Evolutionary conservation across 2,329 filamentous ascomycete species (phyloP).

Genomic region (Fusarium sp.): DNA sequence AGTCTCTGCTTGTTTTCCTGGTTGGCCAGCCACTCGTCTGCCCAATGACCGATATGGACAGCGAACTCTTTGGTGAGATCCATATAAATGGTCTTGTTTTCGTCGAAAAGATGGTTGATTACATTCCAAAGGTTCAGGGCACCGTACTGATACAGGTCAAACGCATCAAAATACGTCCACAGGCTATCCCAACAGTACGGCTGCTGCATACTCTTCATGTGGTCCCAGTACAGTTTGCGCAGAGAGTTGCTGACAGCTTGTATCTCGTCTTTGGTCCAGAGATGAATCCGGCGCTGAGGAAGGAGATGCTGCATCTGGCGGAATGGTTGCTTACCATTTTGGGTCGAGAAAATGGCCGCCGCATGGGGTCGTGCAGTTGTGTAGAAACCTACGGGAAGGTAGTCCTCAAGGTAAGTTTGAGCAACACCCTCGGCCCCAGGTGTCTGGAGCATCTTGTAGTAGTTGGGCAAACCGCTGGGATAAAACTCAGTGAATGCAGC

Average conservation of each 20-base stretch:
- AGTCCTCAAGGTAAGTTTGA: slow-evolving; percentile 54
- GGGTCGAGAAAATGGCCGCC: slow-evolving; percentile 60
- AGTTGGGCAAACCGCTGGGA: slow-evolving; percentile 54
- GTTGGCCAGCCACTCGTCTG: slow-evolving; percentile 54
- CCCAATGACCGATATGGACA: slow-evolving; percentile 55
- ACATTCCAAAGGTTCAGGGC: slow-evolving; percentile 66
- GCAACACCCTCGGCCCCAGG: slow-evolving; percentile 44
- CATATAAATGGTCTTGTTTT: slow-evolving; percentile 56
- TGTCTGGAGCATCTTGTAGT: slow-evolving; percentile 54
- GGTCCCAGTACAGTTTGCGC: slow-evolving; percentile 55
- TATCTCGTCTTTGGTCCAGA: slow-evolving; percentile 60
- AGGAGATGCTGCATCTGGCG: slow-evolving; percentile 50
- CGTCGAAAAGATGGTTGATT: slow-evolving; percentile 57
- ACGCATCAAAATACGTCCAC: slow-evolving; percentile 64
- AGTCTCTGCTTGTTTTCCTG: slow-evolving; percentile 53
- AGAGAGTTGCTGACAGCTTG: slow-evolving; percentile 58
- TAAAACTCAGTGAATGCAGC: slow-evolving; percentile 52
- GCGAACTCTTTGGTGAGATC: slow-evolving; percentile 47
- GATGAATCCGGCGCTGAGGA: slow-evolving; percentile 49
- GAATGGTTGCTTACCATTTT: slow-evolving; percentile 49
- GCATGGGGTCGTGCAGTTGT: slow-evolving; percentile 50
- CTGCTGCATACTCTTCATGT: slow-evolving; percentile 54
- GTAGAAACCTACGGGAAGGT: slow-evolving; percentile 58
- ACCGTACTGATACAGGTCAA: slow-evolving; percentile 64
- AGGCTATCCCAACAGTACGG: slow-evolving; percentile 58